Base-by-base conservation (phyloP, 2,329 filamentous ascomycete species). In the Tolypocladium ovalisporum region DNA sequence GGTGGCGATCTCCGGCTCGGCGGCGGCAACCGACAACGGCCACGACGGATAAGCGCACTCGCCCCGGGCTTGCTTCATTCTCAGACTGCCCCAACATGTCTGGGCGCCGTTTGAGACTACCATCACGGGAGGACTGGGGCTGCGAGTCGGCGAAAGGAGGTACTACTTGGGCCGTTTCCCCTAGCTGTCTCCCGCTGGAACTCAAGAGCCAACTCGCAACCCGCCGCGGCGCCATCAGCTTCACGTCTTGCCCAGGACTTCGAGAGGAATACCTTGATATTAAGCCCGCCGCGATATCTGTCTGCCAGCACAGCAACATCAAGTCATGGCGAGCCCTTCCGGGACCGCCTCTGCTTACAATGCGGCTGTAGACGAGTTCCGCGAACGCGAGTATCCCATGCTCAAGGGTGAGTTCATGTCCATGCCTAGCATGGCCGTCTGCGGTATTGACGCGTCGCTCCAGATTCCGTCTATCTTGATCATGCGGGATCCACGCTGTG, bases 401-500 rank as follows among this genome's bases (percentile, higher is more conserved):
- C 76, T 90, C 49, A 75, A 81, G 73, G 85, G 87, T 86, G 67
- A 49, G 53, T 42, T 5, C 27, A 15, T 24, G 15, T 39, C 6
- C 49, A 7, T 34, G 34, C 39, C 40, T 13, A 17, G 8, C 15
- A 27, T 24, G 15, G n/a, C 15, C 35, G 24, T 17, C 8, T 2
- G 8, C 24, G 6, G 9, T 36, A 7, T 47, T 53, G 47, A 52
- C 32, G 5, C 37, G 42, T 10, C 24, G 24, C 3, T 10, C 35
- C 56, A 93, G 89, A 81, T 55, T 84, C 83, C 12, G 79, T 86
- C 52, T 97, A 97, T 70, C 85, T 97, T 57, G 93, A 97, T 65
- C 92, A 97, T 86, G 91, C 91, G 0, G 93, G 91, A n/a, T 89
- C 90, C n/a, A 93, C 92, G 0, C 77, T 88, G 1, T 90, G 88